Base-by-base conservation (phyloP, 306 rosid genomes). In the Biancaea sappan region DNA sequence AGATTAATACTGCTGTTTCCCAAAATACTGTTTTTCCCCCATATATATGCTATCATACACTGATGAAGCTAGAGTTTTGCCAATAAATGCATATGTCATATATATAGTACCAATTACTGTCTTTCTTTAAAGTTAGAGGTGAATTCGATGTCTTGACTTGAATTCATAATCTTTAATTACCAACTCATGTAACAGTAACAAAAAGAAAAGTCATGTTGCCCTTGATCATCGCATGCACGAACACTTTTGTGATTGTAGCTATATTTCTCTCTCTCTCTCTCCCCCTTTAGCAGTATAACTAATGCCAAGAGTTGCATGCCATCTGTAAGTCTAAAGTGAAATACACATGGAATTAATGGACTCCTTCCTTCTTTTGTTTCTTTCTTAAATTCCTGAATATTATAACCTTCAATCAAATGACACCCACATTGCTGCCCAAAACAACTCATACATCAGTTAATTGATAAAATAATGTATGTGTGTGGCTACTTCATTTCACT, bases 171-270 rank as follows among this genome's bases (percentile, higher is more conserved):
- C n/a, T 4, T 52, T 10, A 40, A 9, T n/a, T n/a, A n/a, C 46
- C 11, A 9, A 40, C 46, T 40, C 46, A 2, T 40, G 13, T 11
- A 40, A 9, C 46, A 5, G 4, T 48, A 19, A 51, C 31, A 35
- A 35, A 2, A 35, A 35, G 7, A 35, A 35, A 35, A 35, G 38
- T n/a, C n/a, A 53, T 24, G 60, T 24, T 53, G 60, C 32, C 16
- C 34, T 24, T 53, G 4, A 53, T 53, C 61, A 77, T 65, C 62
- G 22, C 62, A 44, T 19, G 22, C 72, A 53, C 8, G 65, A 1
- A 1, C 22, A 51, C 7, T 31, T 26, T 2, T 51, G 58, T 79
- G 14, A 1, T 4, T 47, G n/a, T 16, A 0, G 0, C 14, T 44
- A 14, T 14, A 3, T 47, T 51, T 38, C 12, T 59, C 28, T 72